Evolutionary conservation across 345 rosid genomes (phyloP), one percentile per base, ranked within the genome.

Genomic region (Abelmoschus esculentus): DNA sequence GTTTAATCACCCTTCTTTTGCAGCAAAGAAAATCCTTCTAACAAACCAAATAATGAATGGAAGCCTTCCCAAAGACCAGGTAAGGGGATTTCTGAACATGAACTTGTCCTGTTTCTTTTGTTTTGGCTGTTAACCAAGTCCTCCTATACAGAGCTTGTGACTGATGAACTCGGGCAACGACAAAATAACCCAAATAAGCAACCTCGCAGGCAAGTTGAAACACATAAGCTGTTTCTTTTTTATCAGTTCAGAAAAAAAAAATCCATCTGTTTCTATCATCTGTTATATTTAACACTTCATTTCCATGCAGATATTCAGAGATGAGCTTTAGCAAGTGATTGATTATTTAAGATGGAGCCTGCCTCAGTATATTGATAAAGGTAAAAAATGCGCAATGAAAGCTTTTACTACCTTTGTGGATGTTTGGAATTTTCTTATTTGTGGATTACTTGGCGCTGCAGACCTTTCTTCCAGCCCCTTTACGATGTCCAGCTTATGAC

Each of bases 311-410:
- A 79, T 87, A 86, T 70, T 89, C 95, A 0, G 88, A 86, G 74
- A 89, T 89, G 92, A 87, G 82, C 75, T 89, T 83, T 82, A 80
- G 89, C 83, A 85, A 84, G 84, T 82, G 85, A 83, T 82, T 70
- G 32, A 82, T 75, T 72, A 74, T 71, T 71, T 74, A 63, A 76
- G 61, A 70, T 64, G 78, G 61, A 77, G 61, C 70, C 36, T 73
- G 74, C 74, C 66, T 70, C 75, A 77, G 75, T 80, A 77, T 77
- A 76, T 74, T 68, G 73, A 76, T 69, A 69, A 80, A 82, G 87
- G 89, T 84, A 63, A 59, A 59, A 56, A 54, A 65, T 74, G 53
- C 57, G 36, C 71, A 31, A 70, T 56, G 11, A 32, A 18, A 36
- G 12, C 6, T 19, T 66, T 67, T 22, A 18, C 46, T 58, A 3